A percentile compares a stretch with the other conserved stretches of the same genome.
These are phyloP conservation scores for Fremontodendron californicum DNA, from an alignment of 345 rosid genomes.

Conservation along the genomic window DNA sequence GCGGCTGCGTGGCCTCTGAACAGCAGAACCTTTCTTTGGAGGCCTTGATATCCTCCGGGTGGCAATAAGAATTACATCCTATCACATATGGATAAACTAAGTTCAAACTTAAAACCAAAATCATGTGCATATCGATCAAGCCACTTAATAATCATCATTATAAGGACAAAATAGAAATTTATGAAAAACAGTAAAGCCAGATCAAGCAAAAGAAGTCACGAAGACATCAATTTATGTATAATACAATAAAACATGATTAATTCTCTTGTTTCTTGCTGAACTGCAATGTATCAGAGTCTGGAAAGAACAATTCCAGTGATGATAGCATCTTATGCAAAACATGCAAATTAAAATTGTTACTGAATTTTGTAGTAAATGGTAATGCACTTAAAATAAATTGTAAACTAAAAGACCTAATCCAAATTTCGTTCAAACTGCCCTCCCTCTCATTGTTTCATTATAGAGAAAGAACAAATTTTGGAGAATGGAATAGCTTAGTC, in stretches of 20 bases:
- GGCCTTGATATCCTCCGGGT: constrained; percentile 79
- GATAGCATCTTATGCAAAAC: neutral
- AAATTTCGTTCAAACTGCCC: neutral
- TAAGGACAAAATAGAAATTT: neutral
- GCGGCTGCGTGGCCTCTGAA: constrained; percentile 80
- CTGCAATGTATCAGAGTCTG: neutral
- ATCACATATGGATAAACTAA: neutral
- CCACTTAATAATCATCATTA: neutral
- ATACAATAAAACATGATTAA: neutral
- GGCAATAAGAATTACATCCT: constrained; percentile 82
- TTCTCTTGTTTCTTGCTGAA: neutral
- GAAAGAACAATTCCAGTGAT: neutral
- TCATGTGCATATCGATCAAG: neutral
- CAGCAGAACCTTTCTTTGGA: constrained; percentile 95
- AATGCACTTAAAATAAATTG: neutral
- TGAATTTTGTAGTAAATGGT: neutral
- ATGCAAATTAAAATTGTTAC: neutral
- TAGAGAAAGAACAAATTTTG: neutral
- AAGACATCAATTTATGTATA: neutral
- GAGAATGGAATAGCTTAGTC: too few species aligned
- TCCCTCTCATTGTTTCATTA: neutral
- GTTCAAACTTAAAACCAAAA: neutral
- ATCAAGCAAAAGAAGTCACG: neutral
- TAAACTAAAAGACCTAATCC: neutral
- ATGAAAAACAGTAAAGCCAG: neutral